Conservation (phyloP, 371 early-diverging fungal species). For the Rhizopus stolonifer region DNA sequence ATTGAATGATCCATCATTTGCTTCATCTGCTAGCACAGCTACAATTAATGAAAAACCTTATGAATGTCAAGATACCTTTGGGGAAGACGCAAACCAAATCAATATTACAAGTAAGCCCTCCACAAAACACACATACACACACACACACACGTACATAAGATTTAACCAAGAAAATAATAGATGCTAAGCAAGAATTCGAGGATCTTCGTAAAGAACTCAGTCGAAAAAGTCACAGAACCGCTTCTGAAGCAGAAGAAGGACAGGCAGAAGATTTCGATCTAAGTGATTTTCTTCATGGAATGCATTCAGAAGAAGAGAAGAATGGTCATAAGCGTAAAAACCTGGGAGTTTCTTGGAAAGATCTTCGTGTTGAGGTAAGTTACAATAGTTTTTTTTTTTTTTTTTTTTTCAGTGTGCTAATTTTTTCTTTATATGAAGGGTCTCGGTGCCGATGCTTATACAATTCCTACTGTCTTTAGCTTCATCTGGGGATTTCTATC, state of each 20-base stretch:
- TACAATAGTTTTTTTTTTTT: too few relatives aligned
- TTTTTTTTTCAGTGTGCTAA: too few relatives aligned
- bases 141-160: too few relatives aligned
- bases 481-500: conserved; percentile 23
- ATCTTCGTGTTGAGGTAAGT: conserved; percentile 39
- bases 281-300: conserved; percentile 31
- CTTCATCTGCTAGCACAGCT: too few relatives aligned
- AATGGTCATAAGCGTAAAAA: conserved; percentile 29
- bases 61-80: too few relatives aligned
- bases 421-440: too few relatives aligned
- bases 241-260: conserved; percentile 19
- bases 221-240: conserved; percentile 16
- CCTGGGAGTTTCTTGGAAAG: conserved; percentile 52
- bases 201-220: conserved; percentile 30
- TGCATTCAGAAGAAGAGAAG: conserved; percentile 23
- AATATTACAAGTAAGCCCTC: neutral
- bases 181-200: conserved; percentile 40
- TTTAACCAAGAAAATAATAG: too few relatives aligned
- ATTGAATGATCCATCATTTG: too few relatives aligned
- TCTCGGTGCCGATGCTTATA: conserved; percentile 40
- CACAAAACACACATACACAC: too few relatives aligned
- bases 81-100: neutral
- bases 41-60: too few relatives aligned
- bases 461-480: conserved; percentile 33
- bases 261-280: conserved; percentile 33